phyloP scores from a whole-genome alignment of 1,284 basidiomycete genomes.

The Tausonia pullulans region DNA sequence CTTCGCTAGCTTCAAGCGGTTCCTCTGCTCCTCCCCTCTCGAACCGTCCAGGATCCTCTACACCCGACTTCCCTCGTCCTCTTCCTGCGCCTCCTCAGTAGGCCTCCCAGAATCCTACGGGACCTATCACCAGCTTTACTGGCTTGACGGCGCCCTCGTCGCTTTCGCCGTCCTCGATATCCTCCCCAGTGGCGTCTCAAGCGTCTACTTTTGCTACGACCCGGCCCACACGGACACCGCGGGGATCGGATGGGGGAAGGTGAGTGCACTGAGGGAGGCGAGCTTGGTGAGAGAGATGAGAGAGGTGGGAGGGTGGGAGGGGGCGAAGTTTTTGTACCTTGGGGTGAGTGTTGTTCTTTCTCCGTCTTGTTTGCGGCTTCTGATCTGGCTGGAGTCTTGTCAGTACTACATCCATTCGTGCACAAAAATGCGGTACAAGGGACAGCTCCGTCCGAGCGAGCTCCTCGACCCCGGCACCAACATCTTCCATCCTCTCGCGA shows the following conservation, averaged over 20 bases:
- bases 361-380: not conserved
- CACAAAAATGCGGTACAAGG: constrained; percentile 94
- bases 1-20: constrained; percentile 10
- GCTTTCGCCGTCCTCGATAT: constrained; percentile 87
- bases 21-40: constrained; percentile 14
- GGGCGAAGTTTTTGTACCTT: constrained; percentile 66
- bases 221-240: constrained; percentile 27
- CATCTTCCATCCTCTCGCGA: constrained; percentile 56
- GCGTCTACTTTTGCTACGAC: constrained; percentile 93
- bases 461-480: constrained; percentile 79
- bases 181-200: constrained; percentile 77
- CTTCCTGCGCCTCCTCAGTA: too few species aligned
- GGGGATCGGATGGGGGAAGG: constrained; percentile 49
- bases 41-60: too few species aligned
- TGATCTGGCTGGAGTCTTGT: not conserved
- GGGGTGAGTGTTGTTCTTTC: constrained; percentile 41
- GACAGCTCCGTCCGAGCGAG: constrained; percentile 76
- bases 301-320: constrained; percentile 50
- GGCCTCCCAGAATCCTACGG: constrained; percentile 4
- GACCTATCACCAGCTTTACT: constrained; percentile 14
- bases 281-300: constrained; percentile 58
- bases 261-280: constrained; percentile 69
- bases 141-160: constrained; percentile 66
- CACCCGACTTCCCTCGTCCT: not conserved
- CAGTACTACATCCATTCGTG: constrained; percentile 79